Evolutionary conservation across 768 basidiomycete species (phyloP), one percentile per base, ranked within the genome.

Genomic region (Rhizopogon rudus): DNA sequence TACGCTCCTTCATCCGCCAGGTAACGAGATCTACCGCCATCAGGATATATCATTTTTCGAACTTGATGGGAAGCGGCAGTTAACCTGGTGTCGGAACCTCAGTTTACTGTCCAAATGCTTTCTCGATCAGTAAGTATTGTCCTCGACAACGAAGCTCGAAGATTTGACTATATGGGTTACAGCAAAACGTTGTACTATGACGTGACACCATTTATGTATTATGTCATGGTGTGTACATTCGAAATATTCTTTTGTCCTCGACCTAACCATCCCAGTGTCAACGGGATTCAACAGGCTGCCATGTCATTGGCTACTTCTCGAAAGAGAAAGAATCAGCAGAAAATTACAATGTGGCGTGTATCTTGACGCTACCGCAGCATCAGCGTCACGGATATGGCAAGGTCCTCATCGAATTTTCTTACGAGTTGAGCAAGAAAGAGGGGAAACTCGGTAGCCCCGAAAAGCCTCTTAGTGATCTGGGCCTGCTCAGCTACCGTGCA

Each of bases 161-260:
- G 14, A 37, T 49, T 16, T 49, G 9, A 49, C 22, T 37, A 12
- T 13, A 6, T 45, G 4, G 58, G 48, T 44, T 57, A 50, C 65
- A 93, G 91, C 77, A 99, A 99, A 78, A 98, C 96, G 14, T 77
- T 99, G 60, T 98, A 99, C 75, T 99, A 98, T 75, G 97, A 99
- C 75, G 96, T 98, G 63, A 98, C 98, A 56, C 97, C 97, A 2
- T 99, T 99, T 78, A 83, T 99, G 82, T 99, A 94, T 80, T 99
- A 99, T 80, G 90, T 95, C 71, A 95, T 99, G 95, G 93, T 91
- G 62, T 63, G 81, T 66, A 45, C 33, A 57, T 57, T 53, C 52
- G 22, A 41, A 25, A 35, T 44, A 33, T 46, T 53, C 45, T 50
- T 55, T 55, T 17, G 39, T 44, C 56, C 44, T 54, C 61, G 58